Conservation (phyloP, 805 yeast species). For the Monosporozyma servazzii region DNA sequence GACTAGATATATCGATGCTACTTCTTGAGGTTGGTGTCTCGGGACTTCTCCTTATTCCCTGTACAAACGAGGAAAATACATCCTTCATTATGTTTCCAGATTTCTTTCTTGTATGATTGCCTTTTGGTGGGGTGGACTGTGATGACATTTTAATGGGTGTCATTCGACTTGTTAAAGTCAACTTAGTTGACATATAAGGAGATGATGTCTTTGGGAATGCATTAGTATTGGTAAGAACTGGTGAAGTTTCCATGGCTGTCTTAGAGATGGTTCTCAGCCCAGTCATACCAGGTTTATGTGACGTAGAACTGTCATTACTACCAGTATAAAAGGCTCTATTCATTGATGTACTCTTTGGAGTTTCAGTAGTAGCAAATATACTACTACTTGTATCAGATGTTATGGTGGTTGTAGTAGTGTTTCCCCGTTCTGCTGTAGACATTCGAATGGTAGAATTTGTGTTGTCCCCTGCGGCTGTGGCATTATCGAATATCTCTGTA, state of each 20-base stretch:
- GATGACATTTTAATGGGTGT: not conserved
- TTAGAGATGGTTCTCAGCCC: not conserved
- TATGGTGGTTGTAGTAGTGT: slow-evolving; percentile 4
- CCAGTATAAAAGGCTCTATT: not conserved
- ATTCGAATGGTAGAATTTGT: slow-evolving; percentile 21
- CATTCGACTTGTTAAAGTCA: not conserved
- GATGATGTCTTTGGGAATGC: not conserved
- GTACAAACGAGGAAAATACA: slow-evolving; percentile 42
- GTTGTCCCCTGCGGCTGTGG: slow-evolving; percentile 15
- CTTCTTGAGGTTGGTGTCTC: not conserved
- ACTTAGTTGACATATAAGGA: not conserved
- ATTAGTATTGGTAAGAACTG: not conserved
- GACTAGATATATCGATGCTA: slow-evolving; percentile 56
- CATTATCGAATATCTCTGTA: not conserved
- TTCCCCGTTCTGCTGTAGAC: slow-evolving; percentile 10
- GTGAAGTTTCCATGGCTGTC: not conserved
- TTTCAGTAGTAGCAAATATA: not conserved
- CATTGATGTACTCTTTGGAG: not conserved
- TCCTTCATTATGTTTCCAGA: slow-evolving; percentile 41
- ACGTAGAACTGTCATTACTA: not conserved
- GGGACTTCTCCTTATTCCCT: slow-evolving; percentile 5
- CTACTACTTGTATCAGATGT: slow-evolving; percentile 3
- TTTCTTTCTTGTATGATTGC: slow-evolving; percentile 1
- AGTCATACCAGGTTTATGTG: not conserved
- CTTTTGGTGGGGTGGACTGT: not conserved